These are phyloP conservation scores for Lipomyces lipofer DNA, from an alignment of 805 yeast genomes.

Conservation along the genomic window DNA sequence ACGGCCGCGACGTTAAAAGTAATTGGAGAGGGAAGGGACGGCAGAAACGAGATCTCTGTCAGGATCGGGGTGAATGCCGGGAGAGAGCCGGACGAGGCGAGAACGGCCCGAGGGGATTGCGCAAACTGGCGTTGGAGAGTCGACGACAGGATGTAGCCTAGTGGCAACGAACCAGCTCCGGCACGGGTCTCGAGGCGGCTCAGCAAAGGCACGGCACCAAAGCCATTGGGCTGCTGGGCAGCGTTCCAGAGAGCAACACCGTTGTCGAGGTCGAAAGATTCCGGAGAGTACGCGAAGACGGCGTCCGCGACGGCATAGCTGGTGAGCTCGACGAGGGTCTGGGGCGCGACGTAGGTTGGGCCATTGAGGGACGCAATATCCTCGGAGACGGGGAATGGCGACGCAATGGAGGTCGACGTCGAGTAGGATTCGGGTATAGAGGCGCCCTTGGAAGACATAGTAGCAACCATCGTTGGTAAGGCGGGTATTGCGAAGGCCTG, in stretches of 20 bases:
- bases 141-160: conserved; percentile 59
- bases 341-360: conserved; percentile 25
- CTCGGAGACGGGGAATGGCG: conserved; percentile 23
- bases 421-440: not conserved
- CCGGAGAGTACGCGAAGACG: conserved; percentile 68
- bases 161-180: conserved; percentile 78
- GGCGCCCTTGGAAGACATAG: not conserved
- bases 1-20: conserved; percentile 75
- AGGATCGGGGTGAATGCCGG: conserved; percentile 66
- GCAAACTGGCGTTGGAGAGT: conserved; percentile 18
- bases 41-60: conserved; percentile 39
- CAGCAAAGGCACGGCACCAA: conserved; percentile 61
- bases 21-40: conserved; percentile 53
- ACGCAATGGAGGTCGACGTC: conserved; percentile 8
- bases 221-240: conserved; percentile 51
- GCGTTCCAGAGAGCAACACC: conserved; percentile 61
- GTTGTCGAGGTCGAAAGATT: conserved; percentile 60
- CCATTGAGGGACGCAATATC: conserved; percentile 22
- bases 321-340: conserved; percentile 30
- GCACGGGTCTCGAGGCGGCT: conserved; percentile 64
- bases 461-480: conserved; percentile 2
- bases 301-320: conserved; percentile 39
- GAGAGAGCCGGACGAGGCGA: conserved; percentile 69
- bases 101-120: conserved; percentile 45
- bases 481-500: not conserved